Evolutionary conservation across 768 basidiomycete species (phyloP).

Genomic region (Psilocybe tampanensis): DNA sequence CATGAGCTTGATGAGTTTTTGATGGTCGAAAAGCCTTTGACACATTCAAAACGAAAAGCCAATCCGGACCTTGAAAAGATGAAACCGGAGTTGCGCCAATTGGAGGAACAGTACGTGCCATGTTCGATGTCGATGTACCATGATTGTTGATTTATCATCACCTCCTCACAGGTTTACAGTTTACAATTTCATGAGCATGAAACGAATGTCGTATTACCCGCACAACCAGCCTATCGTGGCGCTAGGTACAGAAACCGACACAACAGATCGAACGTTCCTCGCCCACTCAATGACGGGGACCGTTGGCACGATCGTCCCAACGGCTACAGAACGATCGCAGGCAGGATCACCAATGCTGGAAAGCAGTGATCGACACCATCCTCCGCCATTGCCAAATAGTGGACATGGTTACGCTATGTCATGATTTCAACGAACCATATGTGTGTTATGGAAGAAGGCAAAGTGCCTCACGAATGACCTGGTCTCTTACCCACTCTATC

Average conservation of each 20-base stretch:
- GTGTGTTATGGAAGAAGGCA: constrained; percentile 7
- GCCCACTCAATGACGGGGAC: constrained; percentile 39
- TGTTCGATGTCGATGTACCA: background rate
- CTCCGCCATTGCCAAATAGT: constrained; percentile 25
- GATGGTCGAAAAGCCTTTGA: constrained; percentile 97
- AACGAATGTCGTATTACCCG: constrained; percentile 85
- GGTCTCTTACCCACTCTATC: constrained; percentile 7
- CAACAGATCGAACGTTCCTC: constrained; percentile 40
- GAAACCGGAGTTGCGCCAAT: constrained; percentile 87
- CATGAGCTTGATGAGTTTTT: constrained; percentile 98
- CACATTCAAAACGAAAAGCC: constrained; percentile 89
- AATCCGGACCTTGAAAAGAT: constrained; percentile 85
- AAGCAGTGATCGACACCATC: constrained; percentile 30
- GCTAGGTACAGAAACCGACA: constrained; percentile 41
- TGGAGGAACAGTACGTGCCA: constrained; percentile 84
- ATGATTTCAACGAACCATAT: constrained; percentile 23
- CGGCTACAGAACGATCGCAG: constrained; percentile 51
- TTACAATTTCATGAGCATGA: constrained; percentile 79
- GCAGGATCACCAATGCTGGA: constrained; percentile 45
- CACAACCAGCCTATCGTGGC: constrained; percentile 67
- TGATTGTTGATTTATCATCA: constrained; percentile 16
- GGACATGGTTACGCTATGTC: constrained; percentile 21
- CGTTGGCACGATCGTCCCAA: constrained; percentile 41
- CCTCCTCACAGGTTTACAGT: constrained; percentile 69
- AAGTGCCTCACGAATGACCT: constrained; percentile 7